Percentiles rank a stretch among this genome's conserved stretches.
These are phyloP conservation scores for Sugiyamaella marilandica DNA, from an alignment of 805 yeast species.

Conservation along the genomic window DNA sequence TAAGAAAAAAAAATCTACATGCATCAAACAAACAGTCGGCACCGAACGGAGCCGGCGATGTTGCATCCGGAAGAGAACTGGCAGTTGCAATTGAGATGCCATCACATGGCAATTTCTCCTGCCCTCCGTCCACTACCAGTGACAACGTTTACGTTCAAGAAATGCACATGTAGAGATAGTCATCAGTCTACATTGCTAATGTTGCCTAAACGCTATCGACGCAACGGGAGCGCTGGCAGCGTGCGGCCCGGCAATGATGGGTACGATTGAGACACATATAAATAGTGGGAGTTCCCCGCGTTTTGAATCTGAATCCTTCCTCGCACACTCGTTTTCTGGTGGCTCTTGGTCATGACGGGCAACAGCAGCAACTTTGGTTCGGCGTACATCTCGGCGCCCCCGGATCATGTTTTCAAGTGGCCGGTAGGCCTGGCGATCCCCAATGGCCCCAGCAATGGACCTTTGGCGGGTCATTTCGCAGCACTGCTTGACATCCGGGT, in stretches of 20 bases:
- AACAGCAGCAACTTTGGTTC: not conserved
- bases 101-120: too few relatives aligned
- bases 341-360: not conserved
- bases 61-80: constrained; percentile 77
- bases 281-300: too few relatives aligned
- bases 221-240: too few relatives aligned
- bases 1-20: constrained; percentile 55
- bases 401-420: constrained; percentile 18
- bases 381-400: constrained; percentile 15
- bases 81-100: constrained; percentile 40
- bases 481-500: constrained; percentile 44
- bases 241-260: too few relatives aligned
- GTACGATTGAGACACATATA: too few relatives aligned
- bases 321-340: too few relatives aligned
- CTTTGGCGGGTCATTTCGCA: constrained; percentile 19
- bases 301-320: too few relatives aligned
- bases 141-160: too few relatives aligned
- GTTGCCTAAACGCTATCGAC: too few relatives aligned
- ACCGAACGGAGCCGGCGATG: constrained; percentile 80
- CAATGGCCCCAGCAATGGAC: constrained; percentile 14
- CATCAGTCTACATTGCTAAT: too few relatives aligned
- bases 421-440: constrained; percentile 23
- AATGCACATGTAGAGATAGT: too few relatives aligned
- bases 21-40: constrained; percentile 60
- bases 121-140: too few relatives aligned